Base-by-base conservation (phyloP, 257 asterid species). In the Solanum sejunctum region DNA sequence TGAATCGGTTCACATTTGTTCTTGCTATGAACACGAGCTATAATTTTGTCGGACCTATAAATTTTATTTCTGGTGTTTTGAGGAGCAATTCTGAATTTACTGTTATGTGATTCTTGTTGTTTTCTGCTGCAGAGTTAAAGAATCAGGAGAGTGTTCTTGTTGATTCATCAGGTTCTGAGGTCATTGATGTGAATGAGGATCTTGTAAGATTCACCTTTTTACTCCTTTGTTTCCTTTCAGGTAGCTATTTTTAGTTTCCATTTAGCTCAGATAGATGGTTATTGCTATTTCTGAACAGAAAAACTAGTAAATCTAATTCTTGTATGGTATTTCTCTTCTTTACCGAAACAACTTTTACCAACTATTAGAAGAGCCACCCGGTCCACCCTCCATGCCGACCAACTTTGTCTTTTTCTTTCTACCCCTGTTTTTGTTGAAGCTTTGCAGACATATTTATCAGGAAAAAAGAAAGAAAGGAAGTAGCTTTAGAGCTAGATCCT, bases 71-170 rank as follows among this genome's bases (percentile, higher is more conserved):
- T 78, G 28, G 83, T 75, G 58, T 77, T 73, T 69, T 36, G 61
- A 78, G 17, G 60, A 28, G 18, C 80, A 81, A 12, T 32, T 26
- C 72, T 32, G 20, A 11, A 20, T 21, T 49, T 41, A 43, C 23
- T 32, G n/a, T 56, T 77, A 67, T 26, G 47, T 71, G 70, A 49
- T 85, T 83, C 64, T 56, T 56, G 73, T 80, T 56, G 88, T 84
- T 87, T 63, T 85, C 77, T 88, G 89, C 96, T 89, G 96, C 64
- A 83, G 90, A 86, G 81, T 71, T 63, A 63, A 84, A 83, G 73
- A 93, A 86, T 87, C 87, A 88, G 81, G 16, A 72, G 55, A 85
- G 78, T 72, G 91, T 84, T 81, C 83, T 83, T 43, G 81, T 58
- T 55, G 90, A 89, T 58, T 79, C 81, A 12, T 86, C 89, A 70